A percentile compares a stretch with the other conserved stretches of the same genome.
Conservation (phyloP, 2,329 filamentous ascomycete species). For the Thelonectria discophora region DNA sequence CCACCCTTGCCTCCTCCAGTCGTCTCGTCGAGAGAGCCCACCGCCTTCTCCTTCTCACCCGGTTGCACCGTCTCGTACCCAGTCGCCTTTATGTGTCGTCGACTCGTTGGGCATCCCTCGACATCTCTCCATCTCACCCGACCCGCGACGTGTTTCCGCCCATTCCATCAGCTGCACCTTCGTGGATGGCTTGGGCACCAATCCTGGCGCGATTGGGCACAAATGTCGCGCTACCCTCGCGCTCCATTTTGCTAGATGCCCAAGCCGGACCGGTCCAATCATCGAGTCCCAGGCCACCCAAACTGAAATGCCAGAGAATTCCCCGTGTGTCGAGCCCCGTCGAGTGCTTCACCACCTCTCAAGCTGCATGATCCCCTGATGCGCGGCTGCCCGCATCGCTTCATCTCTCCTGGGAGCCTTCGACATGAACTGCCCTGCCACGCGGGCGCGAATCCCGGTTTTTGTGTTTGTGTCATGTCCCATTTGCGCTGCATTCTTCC, state of each 20-base stretch:
- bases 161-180: slow-evolving; percentile 38
- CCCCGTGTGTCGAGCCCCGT: slow-evolving; percentile 16
- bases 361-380: slow-evolving; percentile 19
- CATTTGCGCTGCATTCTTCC: slow-evolving; percentile 11
- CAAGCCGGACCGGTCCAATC: slow-evolving; percentile 39
- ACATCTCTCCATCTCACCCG: slow-evolving; percentile 28
- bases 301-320: slow-evolving; percentile 19
- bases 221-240: slow-evolving; percentile 41
- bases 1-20: slow-evolving; percentile 23
- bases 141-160: slow-evolving; percentile 40
- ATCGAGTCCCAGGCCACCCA: slow-evolving; percentile 14
- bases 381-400: slow-evolving; percentile 30
- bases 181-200: slow-evolving; percentile 50
- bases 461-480: slow-evolving; percentile 28
- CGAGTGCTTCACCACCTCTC: slow-evolving; percentile 11
- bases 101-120: slow-evolving; percentile 36
- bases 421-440: slow-evolving; percentile 35
- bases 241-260: slow-evolving; percentile 41
- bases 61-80: slow-evolving; percentile 35
- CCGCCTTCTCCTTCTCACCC: slow-evolving; percentile 27
- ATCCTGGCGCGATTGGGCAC: slow-evolving; percentile 50
- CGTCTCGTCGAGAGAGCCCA: slow-evolving; percentile 29
- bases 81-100: slow-evolving; percentile 25
- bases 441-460: slow-evolving; percentile 27
- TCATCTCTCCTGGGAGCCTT: slow-evolving; percentile 31